phyloP scores from a whole-genome alignment of 83 land plant genomes.

The Diphasiastrum complanatum region DNA sequence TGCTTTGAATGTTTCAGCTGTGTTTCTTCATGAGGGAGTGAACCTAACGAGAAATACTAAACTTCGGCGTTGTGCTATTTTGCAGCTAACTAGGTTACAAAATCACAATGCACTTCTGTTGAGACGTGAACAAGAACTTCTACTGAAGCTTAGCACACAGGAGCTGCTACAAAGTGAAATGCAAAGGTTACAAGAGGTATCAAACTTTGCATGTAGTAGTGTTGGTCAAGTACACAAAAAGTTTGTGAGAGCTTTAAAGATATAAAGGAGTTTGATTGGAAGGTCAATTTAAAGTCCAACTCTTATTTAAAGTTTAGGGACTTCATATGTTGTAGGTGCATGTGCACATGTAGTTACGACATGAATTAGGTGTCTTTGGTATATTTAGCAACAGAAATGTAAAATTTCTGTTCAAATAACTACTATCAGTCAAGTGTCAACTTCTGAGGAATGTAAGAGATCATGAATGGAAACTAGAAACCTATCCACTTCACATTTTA shows the following conservation, averaged over 20 bases:
- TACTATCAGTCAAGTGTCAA: neutral
- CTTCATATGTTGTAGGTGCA: no score
- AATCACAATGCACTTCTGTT: conserved; percentile 21
- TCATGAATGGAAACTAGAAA: neutral
- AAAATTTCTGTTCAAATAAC: neutral
- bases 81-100: conserved; percentile 32
- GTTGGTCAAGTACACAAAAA: no score
- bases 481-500: neutral
- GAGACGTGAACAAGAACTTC: conserved; percentile 24
- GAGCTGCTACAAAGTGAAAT: conserved; percentile 31
- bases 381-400: neutral
- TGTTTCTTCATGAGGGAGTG: neutral
- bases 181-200: conserved; percentile 39
- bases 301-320: no score
- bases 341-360: no score
- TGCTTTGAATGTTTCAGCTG: neutral
- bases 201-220: neutral
- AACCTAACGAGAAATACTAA: neutral
- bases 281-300: no score
- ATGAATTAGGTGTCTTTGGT: no score
- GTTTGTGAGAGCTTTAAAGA: no score
- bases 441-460: neutral
- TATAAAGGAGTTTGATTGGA: no score
- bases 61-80: neutral
- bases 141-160: conserved; percentile 25